A percentile compares a stretch with the other conserved stretches of the same genome.
phyloP scores from a whole-genome alignment of 1,284 basidiomycete genomes.

The Malassezia restricta region DNA sequence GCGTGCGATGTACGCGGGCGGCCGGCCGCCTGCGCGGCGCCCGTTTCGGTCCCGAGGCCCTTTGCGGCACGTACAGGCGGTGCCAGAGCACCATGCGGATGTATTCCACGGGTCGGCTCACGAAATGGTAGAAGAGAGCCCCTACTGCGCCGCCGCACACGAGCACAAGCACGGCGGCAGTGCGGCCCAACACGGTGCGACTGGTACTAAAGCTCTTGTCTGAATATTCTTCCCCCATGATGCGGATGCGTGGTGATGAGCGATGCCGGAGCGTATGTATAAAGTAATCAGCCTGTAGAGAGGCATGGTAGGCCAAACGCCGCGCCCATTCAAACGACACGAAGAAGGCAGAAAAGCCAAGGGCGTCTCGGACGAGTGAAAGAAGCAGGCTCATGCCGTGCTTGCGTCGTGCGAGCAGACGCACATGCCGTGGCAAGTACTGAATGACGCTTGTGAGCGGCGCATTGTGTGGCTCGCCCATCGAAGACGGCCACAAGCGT shows the following conservation, averaged over 20 bases:
- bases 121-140: slow-evolving; percentile 35
- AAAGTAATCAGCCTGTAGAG: slow-evolving; percentile 16
- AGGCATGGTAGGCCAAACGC: slow-evolving; percentile 33
- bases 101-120: slow-evolving; percentile 46
- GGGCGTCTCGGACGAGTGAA: slow-evolving; percentile 42
- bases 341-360: slow-evolving; percentile 47
- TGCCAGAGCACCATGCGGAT: slow-evolving; percentile 44
- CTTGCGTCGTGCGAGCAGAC: slow-evolving; percentile 21
- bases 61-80: slow-evolving; percentile 13
- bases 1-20: neutral
- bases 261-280: neutral
- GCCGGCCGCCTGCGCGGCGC: neutral
- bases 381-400: slow-evolving; percentile 42
- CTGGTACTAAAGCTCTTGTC: slow-evolving; percentile 36
- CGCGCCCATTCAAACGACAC: slow-evolving; percentile 46
- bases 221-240: slow-evolving; percentile 6
- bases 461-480: neutral
- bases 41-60: neutral
- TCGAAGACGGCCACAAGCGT: neutral
- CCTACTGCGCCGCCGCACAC: slow-evolving; percentile 38
- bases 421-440: slow-evolving; percentile 9
- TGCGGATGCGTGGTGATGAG: neutral
- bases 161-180: slow-evolving; percentile 32
- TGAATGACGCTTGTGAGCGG: neutral
- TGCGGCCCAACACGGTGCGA: slow-evolving; percentile 29